Evolutionary conservation across 768 basidiomycete species (phyloP).

Genomic region (Leccinum truebloodii): DNA sequence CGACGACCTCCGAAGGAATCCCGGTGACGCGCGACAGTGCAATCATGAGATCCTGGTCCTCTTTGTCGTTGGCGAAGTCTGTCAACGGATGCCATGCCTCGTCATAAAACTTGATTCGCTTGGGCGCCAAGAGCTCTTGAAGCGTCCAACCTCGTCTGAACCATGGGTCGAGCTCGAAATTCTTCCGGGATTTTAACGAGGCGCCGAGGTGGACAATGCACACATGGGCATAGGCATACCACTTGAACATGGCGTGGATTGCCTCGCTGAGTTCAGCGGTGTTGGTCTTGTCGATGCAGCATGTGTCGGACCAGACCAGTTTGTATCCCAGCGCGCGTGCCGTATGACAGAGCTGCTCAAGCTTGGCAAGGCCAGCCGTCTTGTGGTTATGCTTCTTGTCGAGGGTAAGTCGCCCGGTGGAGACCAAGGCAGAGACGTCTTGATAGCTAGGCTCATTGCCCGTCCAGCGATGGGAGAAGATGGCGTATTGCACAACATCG

Average conservation of each 20-base stretch:
- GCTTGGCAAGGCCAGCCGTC: constrained; percentile 16
- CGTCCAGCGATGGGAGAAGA: constrained; percentile 31
- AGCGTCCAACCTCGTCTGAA: constrained; percentile 28
- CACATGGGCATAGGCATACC: constrained; percentile 32
- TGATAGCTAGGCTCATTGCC: constrained; percentile 25
- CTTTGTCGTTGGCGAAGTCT: constrained; percentile 16
- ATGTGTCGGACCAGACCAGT: constrained; percentile 33
- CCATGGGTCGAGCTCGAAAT: constrained; percentile 27
- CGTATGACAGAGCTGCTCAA: constrained; percentile 22
- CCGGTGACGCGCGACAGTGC: constrained; percentile 16
- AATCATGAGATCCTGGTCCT: constrained; percentile 7
- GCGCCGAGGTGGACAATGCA: constrained; percentile 29
- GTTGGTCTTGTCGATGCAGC: constrained; percentile 32
- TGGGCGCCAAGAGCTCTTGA: constrained; percentile 31
- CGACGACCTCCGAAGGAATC: constrained; percentile 19
- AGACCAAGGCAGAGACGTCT: constrained; percentile 6
- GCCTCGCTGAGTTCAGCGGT: constrained; percentile 32
- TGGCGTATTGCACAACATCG: constrained; percentile 22
- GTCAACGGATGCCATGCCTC: constrained; percentile 24
- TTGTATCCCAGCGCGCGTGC: constrained; percentile 21
- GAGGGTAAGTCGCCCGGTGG: neutral
- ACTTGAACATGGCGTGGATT: constrained; percentile 34
- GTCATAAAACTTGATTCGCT: constrained; percentile 28
- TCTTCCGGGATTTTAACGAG: constrained; percentile 9
- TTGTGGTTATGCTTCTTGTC: constrained; percentile 7